Conservation (phyloP, 202 grass and related monocot genomes). For the Sporobolus alterniflorus region DNA sequence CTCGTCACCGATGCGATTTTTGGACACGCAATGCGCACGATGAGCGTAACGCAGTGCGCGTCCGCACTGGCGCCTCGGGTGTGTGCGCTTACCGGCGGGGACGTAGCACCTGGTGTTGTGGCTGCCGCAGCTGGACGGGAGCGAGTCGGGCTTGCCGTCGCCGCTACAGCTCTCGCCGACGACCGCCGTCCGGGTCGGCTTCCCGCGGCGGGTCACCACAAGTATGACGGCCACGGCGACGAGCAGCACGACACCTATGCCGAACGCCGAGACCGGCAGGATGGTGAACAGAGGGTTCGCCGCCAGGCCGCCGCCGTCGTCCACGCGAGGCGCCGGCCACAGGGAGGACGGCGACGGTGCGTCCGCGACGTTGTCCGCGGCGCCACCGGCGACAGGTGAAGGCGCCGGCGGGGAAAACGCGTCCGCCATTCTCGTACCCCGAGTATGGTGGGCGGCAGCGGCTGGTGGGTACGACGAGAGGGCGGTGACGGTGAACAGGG, state of each 20-base stretch:
- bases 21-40: not conserved
- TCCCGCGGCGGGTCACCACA: constrained; percentile 13
- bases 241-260: constrained; percentile 39
- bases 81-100: constrained; percentile 24
- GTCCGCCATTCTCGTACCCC: constrained; percentile 10
- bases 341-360: constrained; percentile 37
- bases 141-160: constrained; percentile 33
- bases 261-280: constrained; percentile 47
- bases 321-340: constrained; percentile 14
- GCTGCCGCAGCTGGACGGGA: constrained; percentile 46
- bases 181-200: constrained; percentile 23
- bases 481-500: not conserved
- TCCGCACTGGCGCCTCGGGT: not conserved
- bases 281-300: constrained; percentile 43
- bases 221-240: constrained; percentile 43
- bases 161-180: not conserved
- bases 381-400: not conserved
- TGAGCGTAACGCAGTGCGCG: not conserved
- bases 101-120: constrained; percentile 32
- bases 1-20: not conserved
- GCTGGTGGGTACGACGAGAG: not conserved
- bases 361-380: constrained; percentile 20
- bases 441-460: not conserved
- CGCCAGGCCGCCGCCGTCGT: not conserved
- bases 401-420: constrained; percentile 28